Conservation (phyloP, 2,329 filamentous ascomycete genomes). For the Chaetomium sp. region DNA sequence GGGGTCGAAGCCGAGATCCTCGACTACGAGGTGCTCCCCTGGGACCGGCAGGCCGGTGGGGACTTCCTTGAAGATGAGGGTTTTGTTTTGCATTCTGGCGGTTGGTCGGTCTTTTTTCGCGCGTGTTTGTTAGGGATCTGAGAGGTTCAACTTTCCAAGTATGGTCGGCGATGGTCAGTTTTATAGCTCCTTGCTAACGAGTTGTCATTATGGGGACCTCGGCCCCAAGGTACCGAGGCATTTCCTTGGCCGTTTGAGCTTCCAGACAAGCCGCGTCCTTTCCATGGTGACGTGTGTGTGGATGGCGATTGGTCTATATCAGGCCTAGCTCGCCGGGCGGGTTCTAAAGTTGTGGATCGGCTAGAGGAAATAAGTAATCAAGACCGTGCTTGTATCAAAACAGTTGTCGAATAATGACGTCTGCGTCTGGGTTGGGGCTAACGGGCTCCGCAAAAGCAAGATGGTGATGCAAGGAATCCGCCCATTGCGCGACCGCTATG, state of each 20-base stretch:
- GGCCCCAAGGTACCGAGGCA: too few relatives aligned
- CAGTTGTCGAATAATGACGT: neutral
- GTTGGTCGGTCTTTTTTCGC: neutral
- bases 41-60: slow-evolving; percentile 68
- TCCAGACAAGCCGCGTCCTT: too few relatives aligned
- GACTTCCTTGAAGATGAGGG: slow-evolving; percentile 70
- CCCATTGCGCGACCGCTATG: neutral
- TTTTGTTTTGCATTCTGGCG: slow-evolving; percentile 61
- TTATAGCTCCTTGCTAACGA: neutral
- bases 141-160: neutral
- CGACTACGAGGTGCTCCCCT: slow-evolving; percentile 70
- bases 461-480: neutral
- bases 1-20: slow-evolving; percentile 68
- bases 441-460: neutral
- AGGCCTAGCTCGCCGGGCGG: too few relatives aligned
- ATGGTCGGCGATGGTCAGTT: neutral
- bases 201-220: too few relatives aligned
- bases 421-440: too few relatives aligned
- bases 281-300: too few relatives aligned
- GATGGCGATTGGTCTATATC: too few relatives aligned
- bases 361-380: neutral
- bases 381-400: too few relatives aligned
- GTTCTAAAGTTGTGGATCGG: neutral
- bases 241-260: too few relatives aligned
- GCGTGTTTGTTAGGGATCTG: neutral